phyloP scores from a whole-genome alignment of 768 basidiomycete genomes.

The Boletellus sp. region DNA sequence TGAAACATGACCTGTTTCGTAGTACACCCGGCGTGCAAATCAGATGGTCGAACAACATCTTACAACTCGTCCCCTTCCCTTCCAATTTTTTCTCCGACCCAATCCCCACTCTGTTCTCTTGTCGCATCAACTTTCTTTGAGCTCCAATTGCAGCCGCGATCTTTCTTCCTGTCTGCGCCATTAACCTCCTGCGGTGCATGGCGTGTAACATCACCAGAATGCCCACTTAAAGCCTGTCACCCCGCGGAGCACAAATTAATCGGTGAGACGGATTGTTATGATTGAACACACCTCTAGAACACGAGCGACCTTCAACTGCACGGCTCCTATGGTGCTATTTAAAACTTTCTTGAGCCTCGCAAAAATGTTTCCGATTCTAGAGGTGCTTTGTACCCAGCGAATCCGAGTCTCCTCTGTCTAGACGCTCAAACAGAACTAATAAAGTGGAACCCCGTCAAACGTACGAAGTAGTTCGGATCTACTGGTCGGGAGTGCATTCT shows the following conservation, averaged over 20 bases:
- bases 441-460: conserved; percentile 16
- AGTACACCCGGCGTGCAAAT: background rate
- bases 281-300: conserved; percentile 34
- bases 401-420: conserved; percentile 68
- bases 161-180: conserved; percentile 23
- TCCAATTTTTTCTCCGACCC: conserved; percentile 17
- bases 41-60: background rate
- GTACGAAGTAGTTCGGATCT: conserved; percentile 79
- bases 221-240: conserved; percentile 40
- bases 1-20: background rate
- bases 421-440: background rate
- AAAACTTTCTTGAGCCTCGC: conserved; percentile 63
- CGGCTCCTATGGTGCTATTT: conserved; percentile 61
- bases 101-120: conserved; percentile 4
- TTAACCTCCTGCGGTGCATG: conserved; percentile 28
- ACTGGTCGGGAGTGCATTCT: conserved; percentile 57
- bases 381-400: conserved; percentile 68
- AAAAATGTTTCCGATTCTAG: conserved; percentile 54
- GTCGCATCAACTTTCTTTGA: conserved; percentile 25
- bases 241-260: background rate
- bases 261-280: no score
- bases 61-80: conserved; percentile 30
- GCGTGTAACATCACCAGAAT: conserved; percentile 21
- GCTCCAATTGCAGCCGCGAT: conserved; percentile 13
- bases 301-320: conserved; percentile 68